Conservation (phyloP, 2,329 filamentous ascomycete genomes). For the Aspergillus pseudoterreus region DNA sequence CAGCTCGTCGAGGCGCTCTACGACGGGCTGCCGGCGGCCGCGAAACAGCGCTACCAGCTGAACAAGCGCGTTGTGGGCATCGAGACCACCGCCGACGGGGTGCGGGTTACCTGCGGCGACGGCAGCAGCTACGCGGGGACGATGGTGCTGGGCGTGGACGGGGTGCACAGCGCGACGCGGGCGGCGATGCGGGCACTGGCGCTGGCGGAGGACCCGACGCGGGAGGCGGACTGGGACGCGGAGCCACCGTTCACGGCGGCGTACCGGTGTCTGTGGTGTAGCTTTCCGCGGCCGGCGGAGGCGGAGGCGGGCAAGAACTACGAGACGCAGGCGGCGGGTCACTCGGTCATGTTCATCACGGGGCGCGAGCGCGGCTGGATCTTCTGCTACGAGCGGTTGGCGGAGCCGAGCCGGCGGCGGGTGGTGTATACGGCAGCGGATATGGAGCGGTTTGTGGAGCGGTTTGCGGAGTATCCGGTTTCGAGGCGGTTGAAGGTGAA, state of each 20-base stretch:
- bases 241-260: neutral
- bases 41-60: neutral
- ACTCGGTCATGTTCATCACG: slow-evolving; percentile 28
- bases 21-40: slow-evolving; percentile 6
- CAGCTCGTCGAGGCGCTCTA: slow-evolving; percentile 10
- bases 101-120: slow-evolving; percentile 2
- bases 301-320: neutral
- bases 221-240: neutral
- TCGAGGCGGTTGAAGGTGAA: slow-evolving; percentile 24
- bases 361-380: slow-evolving; percentile 28
- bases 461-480: slow-evolving; percentile 24
- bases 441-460: slow-evolving; percentile 21
- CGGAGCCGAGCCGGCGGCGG: slow-evolving; percentile 21
- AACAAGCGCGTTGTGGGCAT: slow-evolving; percentile 1
- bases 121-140: slow-evolving; percentile 1
- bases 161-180: slow-evolving; percentile 10
- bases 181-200: slow-evolving; percentile 1
- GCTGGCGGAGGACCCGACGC: neutral
- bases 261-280: slow-evolving; percentile 3
- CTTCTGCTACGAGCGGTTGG: slow-evolving; percentile 32
- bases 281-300: slow-evolving; percentile 2
- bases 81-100: neutral
- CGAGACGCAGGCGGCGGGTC: slow-evolving; percentile 8
- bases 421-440: slow-evolving; percentile 24
- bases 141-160: slow-evolving; percentile 13